Evolutionary conservation across 441 rosid genomes (phyloP).

Genomic region (Eruca vesicaria): DNA sequence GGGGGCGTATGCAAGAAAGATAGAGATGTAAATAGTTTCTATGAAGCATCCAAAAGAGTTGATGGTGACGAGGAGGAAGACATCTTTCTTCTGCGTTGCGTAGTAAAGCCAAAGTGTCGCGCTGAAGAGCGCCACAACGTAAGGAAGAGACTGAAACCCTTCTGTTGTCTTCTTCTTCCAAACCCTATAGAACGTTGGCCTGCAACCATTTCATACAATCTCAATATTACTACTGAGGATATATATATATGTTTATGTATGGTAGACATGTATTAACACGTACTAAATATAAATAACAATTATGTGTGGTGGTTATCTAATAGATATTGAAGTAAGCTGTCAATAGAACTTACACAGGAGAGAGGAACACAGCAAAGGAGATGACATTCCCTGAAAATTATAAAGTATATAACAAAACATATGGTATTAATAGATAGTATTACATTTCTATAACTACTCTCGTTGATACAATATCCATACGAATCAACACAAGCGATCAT

Average conservation of each 20-base stretch:
- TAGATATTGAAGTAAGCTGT: neutral
- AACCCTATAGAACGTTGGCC: constrained; percentile 43
- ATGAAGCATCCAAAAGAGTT: constrained; percentile 41
- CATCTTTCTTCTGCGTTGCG: constrained; percentile 38
- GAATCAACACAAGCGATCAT: constrained; percentile 20
- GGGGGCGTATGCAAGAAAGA: constrained; percentile 35
- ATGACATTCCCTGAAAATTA: constrained; percentile 62
- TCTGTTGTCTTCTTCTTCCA: constrained; percentile 43
- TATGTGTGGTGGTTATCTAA: neutral
- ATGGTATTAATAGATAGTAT: neutral
- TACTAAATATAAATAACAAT: neutral
- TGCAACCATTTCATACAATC: constrained; percentile 7
- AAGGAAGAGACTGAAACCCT: constrained; percentile 43
- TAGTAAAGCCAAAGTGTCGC: constrained; percentile 46
- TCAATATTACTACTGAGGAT: neutral
- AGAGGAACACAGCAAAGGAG: constrained; percentile 70
- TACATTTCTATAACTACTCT: neutral
- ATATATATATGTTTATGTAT: neutral
- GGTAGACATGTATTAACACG: neutral
- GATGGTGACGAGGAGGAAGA: constrained; percentile 42
- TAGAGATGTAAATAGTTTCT: constrained; percentile 40
- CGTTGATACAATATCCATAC: neutral
- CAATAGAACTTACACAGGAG: constrained; percentile 68
- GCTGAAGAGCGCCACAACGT: constrained; percentile 41
- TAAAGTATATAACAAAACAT: constrained; percentile 1